Conservation (phyloP, 192 early-diverging fungal genomes). For the Coemansia sp. region DNA sequence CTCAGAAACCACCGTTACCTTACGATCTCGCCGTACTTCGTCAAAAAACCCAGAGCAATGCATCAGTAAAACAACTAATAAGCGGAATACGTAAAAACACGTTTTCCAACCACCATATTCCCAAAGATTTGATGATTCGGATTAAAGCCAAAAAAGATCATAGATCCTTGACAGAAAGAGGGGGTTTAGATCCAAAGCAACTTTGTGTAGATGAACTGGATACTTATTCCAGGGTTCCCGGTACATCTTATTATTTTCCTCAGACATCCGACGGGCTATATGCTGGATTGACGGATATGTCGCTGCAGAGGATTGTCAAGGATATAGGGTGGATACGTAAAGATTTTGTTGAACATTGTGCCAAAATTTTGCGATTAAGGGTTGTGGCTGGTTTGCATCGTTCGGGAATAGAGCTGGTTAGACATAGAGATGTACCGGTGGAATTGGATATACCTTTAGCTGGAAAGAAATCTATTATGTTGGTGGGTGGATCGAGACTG, state of each 20-base stretch:
- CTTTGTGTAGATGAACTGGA: slow-evolving; percentile 37
- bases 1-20: not conserved
- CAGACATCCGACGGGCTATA: slow-evolving; percentile 16
- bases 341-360: slow-evolving; percentile 40
- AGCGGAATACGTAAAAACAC: slow-evolving; percentile 26
- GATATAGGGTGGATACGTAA: slow-evolving; percentile 24
- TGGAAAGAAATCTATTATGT: not conserved
- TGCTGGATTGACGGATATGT: slow-evolving; percentile 16
- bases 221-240: slow-evolving; percentile 1
- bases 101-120: slow-evolving; percentile 14
- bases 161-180: not conserved
- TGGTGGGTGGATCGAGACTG: slow-evolving; percentile 2
- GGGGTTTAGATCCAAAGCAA: not conserved
- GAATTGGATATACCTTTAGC: not conserved
- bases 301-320: not conserved
- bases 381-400: slow-evolving; percentile 24
- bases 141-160: slow-evolving; percentile 18
- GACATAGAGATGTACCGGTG: slow-evolving; percentile 1
- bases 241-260: slow-evolving; percentile 27
- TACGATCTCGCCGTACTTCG: slow-evolving; percentile 3
- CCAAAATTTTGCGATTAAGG: slow-evolving; percentile 25
- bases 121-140: slow-evolving; percentile 18
- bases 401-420: slow-evolving; percentile 11
- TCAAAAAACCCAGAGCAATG: slow-evolving; percentile 32
- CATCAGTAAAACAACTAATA: slow-evolving; percentile 25